These are phyloP conservation scores for Suaeda aralocaspica DNA, from an alignment of 148 eudicot genomes.

Conservation along the genomic window DNA sequence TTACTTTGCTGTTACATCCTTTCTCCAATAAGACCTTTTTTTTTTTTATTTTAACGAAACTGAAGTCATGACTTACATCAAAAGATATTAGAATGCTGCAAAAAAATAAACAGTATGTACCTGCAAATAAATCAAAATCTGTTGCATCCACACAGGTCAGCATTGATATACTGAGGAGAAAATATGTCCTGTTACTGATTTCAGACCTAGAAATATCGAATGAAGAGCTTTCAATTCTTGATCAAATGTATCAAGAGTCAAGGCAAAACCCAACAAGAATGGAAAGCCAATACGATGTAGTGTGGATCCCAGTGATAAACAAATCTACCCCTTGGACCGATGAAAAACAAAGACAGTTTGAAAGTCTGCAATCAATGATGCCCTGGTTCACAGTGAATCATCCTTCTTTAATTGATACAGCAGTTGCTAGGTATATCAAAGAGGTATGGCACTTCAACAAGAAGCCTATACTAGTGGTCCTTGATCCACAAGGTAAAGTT, in stretches of 20 bases:
- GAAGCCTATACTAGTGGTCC: conserved; percentile 62
- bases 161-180: conserved; percentile 48
- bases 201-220: conserved; percentile 61
- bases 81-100: background rate
- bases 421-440: conserved; percentile 50
- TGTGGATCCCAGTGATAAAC: conserved; percentile 68
- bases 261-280: conserved; percentile 39
- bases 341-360: conserved; percentile 37
- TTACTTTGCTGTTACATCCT: background rate
- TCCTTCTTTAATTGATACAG: conserved; percentile 55
- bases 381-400: conserved; percentile 59
- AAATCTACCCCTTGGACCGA: conserved; percentile 38
- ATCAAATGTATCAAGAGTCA: conserved; percentile 57
- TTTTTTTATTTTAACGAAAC: background rate
- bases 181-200: conserved; percentile 53
- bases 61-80: background rate
- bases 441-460: conserved; percentile 62
- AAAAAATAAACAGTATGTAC: background rate
- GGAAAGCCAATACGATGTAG: conserved; percentile 61
- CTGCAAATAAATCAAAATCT: background rate
- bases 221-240: conserved; percentile 59
- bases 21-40: background rate
- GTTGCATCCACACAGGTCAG: conserved; percentile 31
- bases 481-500: conserved; percentile 67
- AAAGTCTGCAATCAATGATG: conserved; percentile 40